A percentile compares a stretch with the other conserved stretches of the same genome.
Conservation (phyloP, 1,139 yeast species). For the Geotrichum candidum region DNA sequence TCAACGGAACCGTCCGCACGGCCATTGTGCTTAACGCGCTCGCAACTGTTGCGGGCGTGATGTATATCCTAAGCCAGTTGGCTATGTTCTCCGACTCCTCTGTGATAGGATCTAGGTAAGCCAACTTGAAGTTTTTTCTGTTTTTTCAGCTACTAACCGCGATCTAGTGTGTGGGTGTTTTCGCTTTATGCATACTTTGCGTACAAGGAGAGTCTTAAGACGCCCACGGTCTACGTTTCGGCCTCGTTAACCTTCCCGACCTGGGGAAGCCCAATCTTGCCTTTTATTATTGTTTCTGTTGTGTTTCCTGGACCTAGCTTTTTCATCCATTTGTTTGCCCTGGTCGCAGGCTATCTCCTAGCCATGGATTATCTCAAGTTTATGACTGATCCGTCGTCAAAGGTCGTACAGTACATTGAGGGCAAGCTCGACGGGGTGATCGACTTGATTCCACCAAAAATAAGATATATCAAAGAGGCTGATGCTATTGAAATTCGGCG, state of each 20-base stretch:
- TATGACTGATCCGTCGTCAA: constrained; percentile 59
- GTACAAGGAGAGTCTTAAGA: constrained; percentile 49
- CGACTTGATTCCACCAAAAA: constrained; percentile 47
- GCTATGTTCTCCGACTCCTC: constrained; percentile 52
- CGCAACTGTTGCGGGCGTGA: constrained; percentile 65
- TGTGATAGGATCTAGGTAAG: constrained; percentile 14
- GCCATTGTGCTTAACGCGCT: constrained; percentile 72
- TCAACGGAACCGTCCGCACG: constrained; percentile 82
- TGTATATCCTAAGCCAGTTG: constrained; percentile 53
- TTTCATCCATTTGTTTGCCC: constrained; percentile 61
- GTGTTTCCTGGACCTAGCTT: constrained; percentile 59
- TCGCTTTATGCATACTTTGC: constrained; percentile 62
- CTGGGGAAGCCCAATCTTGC: constrained; percentile 50
- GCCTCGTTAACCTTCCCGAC: constrained; percentile 48
- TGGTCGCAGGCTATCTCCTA: constrained; percentile 49
- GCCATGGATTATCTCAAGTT: constrained; percentile 52
- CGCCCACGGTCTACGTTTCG: constrained; percentile 40
- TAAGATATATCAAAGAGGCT: constrained; percentile 51
- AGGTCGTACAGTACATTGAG: constrained; percentile 63
- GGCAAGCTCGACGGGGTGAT: constrained; percentile 46
- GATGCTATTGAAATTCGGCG: constrained; percentile 45
- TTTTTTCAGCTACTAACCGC: neutral
- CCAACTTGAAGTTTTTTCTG: neutral
- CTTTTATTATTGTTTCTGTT: constrained; percentile 47
- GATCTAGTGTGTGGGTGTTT: constrained; percentile 61